Conservation (phyloP, 306 rosid genomes). For the Vicia villosa region DNA sequence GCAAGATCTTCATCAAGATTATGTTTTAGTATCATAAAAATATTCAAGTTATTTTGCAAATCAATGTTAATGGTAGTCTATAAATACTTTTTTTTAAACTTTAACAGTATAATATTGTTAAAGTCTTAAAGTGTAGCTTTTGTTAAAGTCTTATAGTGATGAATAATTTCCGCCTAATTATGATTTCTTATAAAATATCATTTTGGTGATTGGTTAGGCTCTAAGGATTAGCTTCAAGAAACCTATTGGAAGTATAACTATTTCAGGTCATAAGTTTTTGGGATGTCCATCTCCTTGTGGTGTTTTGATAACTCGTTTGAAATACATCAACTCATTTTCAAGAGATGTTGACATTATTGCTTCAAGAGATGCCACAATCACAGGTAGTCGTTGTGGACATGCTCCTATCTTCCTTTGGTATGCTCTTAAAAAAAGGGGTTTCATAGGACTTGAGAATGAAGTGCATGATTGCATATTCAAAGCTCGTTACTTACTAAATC, state of each 20-base stretch:
- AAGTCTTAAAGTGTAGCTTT: too few relatives aligned
- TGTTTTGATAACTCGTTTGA: slow-evolving; percentile 43
- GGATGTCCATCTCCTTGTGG: slow-evolving; percentile 41
- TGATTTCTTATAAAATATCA: not conserved
- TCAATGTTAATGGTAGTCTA: too few relatives aligned
- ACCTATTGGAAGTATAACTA: slow-evolving; percentile 24
- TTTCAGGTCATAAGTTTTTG: slow-evolving; percentile 34
- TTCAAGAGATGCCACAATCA: slow-evolving; percentile 31
- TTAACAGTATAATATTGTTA: too few relatives aligned
- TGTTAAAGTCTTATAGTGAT: too few relatives aligned
- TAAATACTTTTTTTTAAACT: too few relatives aligned
- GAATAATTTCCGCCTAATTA: not conserved
- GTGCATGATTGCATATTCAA: slow-evolving; percentile 9
- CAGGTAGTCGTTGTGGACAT: slow-evolving; percentile 16
- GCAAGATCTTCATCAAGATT: too few relatives aligned
- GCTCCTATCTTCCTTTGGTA: slow-evolving; percentile 21
- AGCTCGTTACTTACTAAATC: slow-evolving; percentile 45
- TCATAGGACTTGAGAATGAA: slow-evolving; percentile 3
- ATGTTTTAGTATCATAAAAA: too few relatives aligned
- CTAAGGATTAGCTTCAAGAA: slow-evolving; percentile 34
- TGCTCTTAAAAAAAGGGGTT: slow-evolving; percentile 17
- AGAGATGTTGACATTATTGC: slow-evolving; percentile 33
- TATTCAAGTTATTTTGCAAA: too few relatives aligned
- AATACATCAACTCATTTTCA: slow-evolving; percentile 53
- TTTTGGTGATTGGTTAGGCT: slow-evolving; percentile 20